Conservation (phyloP, 1,139 yeast species). For the Zygosaccharomyces pseudobailii region DNA sequence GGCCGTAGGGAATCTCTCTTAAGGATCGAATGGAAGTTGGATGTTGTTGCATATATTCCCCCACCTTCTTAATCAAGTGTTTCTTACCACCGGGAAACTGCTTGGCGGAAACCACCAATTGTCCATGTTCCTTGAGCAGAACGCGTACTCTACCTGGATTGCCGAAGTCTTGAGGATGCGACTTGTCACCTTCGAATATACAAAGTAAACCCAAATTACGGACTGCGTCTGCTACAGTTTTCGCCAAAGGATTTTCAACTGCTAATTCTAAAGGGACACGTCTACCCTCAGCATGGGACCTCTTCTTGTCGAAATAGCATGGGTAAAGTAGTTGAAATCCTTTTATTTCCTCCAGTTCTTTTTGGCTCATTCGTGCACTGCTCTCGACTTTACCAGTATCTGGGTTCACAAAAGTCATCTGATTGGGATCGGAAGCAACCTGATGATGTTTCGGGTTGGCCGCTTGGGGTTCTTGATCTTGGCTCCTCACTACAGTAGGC, state of each 20-base stretch:
- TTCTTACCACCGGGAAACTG: constrained; percentile 54
- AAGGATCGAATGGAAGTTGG: constrained; percentile 69
- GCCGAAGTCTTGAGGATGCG: constrained; percentile 96
- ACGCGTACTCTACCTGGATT: constrained; percentile 93
- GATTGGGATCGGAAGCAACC: constrained; percentile 11
- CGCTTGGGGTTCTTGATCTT: constrained; percentile 41
- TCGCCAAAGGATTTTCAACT: constrained; percentile 83
- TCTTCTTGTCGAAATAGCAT: constrained; percentile 77
- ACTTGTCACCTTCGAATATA: constrained; percentile 70
- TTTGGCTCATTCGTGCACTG: constrained; percentile 30
- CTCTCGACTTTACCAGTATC: constrained; percentile 24
- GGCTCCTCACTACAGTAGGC: constrained; percentile 60
- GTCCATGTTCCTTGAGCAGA: constrained; percentile 49
- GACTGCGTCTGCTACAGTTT: constrained; percentile 66
- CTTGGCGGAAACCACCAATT: constrained; percentile 30
- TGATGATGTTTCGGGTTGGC: constrained; percentile 31
- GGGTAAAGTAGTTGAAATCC: constrained; percentile 78
- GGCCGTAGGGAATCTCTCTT: constrained; percentile 52
- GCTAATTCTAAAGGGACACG: constrained; percentile 64
- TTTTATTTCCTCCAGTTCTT: constrained; percentile 50
- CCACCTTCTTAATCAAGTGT: constrained; percentile 55
- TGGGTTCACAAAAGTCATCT: constrained; percentile 28
- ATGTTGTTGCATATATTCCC: constrained; percentile 56
- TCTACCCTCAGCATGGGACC: constrained; percentile 79
- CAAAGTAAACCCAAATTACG: constrained; percentile 35